phyloP scores from a whole-genome alignment of 2,329 filamentous ascomycete genomes.

The Fusarium annulatum region DNA sequence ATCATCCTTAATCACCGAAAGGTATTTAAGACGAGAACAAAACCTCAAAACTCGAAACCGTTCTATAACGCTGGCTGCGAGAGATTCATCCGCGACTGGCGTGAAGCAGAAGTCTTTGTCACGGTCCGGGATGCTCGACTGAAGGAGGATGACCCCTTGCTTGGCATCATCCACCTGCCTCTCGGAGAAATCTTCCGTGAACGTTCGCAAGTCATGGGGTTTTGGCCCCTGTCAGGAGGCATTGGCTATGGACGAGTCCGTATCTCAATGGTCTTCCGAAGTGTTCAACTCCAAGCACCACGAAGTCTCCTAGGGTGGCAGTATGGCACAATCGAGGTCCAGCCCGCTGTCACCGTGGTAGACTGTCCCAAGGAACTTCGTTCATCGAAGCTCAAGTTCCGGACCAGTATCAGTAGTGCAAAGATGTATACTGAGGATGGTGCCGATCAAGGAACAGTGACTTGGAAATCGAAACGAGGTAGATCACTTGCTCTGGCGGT shows the following conservation, averaged over 20 bases:
- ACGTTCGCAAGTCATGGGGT: slow-evolving; percentile 72
- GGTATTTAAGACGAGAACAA: slow-evolving; percentile 76
- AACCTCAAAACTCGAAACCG: slow-evolving; percentile 81
- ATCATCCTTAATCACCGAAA: slow-evolving; percentile 79
- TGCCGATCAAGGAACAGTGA: slow-evolving; percentile 47
- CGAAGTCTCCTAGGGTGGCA: slow-evolving; percentile 74
- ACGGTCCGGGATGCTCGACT: slow-evolving; percentile 74
- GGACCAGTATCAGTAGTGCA: slow-evolving; percentile 66
- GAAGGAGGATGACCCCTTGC: slow-evolving; percentile 75
- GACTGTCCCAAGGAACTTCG: slow-evolving; percentile 59
- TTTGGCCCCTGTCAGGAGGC: slow-evolving; percentile 75
- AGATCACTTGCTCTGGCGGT: slow-evolving; percentile 63
- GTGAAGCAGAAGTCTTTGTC: slow-evolving; percentile 73
- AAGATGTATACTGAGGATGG: slow-evolving; percentile 64
- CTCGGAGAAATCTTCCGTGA: slow-evolving; percentile 70
- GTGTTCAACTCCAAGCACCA: slow-evolving; percentile 71
- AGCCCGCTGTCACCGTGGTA: slow-evolving; percentile 59
- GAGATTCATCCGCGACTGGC: slow-evolving; percentile 76
- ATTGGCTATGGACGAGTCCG: slow-evolving; percentile 77
- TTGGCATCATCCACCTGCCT: slow-evolving; percentile 77
- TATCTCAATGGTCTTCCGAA: slow-evolving; percentile 79
- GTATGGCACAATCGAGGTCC: slow-evolving; percentile 75
- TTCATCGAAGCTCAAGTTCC: slow-evolving; percentile 67
- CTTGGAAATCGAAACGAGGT: slow-evolving; percentile 65
- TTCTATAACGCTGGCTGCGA: slow-evolving; percentile 84